A percentile compares a stretch with the other conserved stretches of the same genome.
Conservation (phyloP, 345 rosid genomes). For the Barbarea vulgaris region DNA sequence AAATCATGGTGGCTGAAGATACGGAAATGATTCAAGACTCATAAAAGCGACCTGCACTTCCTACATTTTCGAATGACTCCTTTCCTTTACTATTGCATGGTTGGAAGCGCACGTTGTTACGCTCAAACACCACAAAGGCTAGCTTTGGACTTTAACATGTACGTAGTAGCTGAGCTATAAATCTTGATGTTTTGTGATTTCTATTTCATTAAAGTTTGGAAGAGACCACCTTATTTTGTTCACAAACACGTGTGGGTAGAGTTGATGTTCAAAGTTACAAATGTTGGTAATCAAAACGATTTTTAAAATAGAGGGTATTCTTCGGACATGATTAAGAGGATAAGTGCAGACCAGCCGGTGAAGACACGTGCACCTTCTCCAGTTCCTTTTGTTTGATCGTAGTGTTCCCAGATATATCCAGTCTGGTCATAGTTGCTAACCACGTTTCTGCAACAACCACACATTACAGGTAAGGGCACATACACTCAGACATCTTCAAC, state of each 20-base stretch:
- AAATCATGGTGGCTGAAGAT: slow-evolving; percentile 88
- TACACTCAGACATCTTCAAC: slow-evolving; percentile 8
- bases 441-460: slow-evolving; percentile 61
- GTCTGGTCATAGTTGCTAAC: slow-evolving; percentile 71
- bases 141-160: slow-evolving; percentile 28
- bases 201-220: slow-evolving; percentile 1
- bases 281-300: slow-evolving; percentile 6
- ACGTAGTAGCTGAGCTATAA: slow-evolving; percentile 28
- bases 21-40: slow-evolving; percentile 51
- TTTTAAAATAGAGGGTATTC: slow-evolving; percentile 44
- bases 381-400: slow-evolving; percentile 72
- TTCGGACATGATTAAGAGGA: slow-evolving; percentile 77
- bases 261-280: slow-evolving; percentile 14
- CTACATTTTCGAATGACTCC: slow-evolving; percentile 15
- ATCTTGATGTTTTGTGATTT: slow-evolving; percentile 27
- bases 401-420: slow-evolving; percentile 93
- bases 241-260: neutral
- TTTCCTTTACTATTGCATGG: neutral
- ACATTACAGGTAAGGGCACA: neutral
- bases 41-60: slow-evolving; percentile 6
- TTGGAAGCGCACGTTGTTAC: slow-evolving; percentile 4
- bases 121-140: slow-evolving; percentile 16
- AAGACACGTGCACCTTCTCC: slow-evolving; percentile 77
- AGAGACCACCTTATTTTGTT: slow-evolving; percentile 23
- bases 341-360: slow-evolving; percentile 88